These are phyloP conservation scores for Globisporangium spiculum DNA, from an alignment of 352 stramenopile genomes.

Conservation along the genomic window DNA sequence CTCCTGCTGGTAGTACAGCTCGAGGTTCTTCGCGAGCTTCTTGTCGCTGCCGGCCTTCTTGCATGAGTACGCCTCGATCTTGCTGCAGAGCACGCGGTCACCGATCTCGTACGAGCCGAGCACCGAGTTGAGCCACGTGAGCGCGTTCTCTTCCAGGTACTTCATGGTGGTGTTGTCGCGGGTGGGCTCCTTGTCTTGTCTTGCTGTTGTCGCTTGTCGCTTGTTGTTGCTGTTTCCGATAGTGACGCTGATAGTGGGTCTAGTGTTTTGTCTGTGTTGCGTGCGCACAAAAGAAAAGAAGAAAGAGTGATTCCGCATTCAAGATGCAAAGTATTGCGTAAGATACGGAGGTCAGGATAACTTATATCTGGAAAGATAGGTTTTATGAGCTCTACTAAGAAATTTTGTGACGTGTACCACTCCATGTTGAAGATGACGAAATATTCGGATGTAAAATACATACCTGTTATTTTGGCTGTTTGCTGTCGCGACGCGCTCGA, in stretches of 20 bases:
- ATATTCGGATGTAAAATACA: background rate
- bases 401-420: background rate
- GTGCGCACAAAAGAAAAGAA: background rate
- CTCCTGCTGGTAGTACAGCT: constrained; percentile 86
- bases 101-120: constrained; percentile 83
- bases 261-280: background rate
- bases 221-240: constrained; percentile 8
- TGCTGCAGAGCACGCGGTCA: constrained; percentile 84
- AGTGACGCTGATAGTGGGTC: background rate
- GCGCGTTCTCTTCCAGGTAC: constrained; percentile 90
- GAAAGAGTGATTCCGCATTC: background rate
- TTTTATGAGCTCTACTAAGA: background rate
- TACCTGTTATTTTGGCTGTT: background rate
- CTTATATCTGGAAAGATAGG: background rate
- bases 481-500: constrained; percentile 5
- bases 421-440: background rate
- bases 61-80: constrained; percentile 91
- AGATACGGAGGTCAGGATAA: background rate
- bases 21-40: constrained; percentile 86
- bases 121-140: constrained; percentile 90
- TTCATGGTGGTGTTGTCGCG: constrained; percentile 54
- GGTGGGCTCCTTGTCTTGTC: background rate
- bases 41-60: constrained; percentile 92
- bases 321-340: background rate
- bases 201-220: background rate